These are phyloP conservation scores for Hevea brasiliensis DNA, from an alignment of 345 rosid species.

Conservation along the genomic window DNA sequence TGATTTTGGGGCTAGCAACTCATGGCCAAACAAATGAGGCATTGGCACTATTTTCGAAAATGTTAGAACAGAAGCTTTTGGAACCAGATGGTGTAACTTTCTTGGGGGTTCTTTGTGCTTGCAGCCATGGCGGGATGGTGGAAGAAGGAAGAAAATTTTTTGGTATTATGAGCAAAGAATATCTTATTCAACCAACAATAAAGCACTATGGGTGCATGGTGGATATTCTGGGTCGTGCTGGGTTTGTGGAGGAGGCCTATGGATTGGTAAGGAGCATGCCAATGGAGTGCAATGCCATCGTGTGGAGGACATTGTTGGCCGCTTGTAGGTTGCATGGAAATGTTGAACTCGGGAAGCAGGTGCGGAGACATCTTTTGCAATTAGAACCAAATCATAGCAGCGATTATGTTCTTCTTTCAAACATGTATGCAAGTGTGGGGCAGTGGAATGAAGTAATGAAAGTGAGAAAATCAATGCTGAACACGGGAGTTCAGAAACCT, in stretches of 20 bases:
- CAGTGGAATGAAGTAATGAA: constrained; percentile 32
- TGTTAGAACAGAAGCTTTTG: constrained; percentile 23
- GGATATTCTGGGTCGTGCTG: constrained; percentile 48
- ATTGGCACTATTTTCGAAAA: constrained; percentile 22
- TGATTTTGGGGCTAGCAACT: constrained; percentile 42
- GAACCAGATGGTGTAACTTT: constrained; percentile 43
- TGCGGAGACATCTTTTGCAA: constrained; percentile 26
- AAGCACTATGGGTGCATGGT: constrained; percentile 52
- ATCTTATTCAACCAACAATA: constrained; percentile 31
- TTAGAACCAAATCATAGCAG: constrained; percentile 43
- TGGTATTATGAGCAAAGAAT: constrained; percentile 34
- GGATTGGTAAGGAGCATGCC: constrained; percentile 30
- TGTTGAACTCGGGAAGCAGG: constrained; percentile 37
- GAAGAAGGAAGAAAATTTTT: constrained; percentile 43
- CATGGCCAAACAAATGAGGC: constrained; percentile 41
- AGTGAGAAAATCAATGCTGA: constrained; percentile 35
- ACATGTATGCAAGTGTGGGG: constrained; percentile 37
- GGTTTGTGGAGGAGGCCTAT: constrained; percentile 43
- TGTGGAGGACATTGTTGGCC: constrained; percentile 42
- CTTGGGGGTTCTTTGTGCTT: constrained; percentile 43
- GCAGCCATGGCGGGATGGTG: constrained; percentile 48
- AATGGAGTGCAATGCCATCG: constrained; percentile 32
- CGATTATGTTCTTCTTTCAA: constrained; percentile 41
- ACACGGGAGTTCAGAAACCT: constrained; percentile 30
- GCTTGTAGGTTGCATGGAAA: constrained; percentile 41